Base-by-base conservation (phyloP, 768 basidiomycete species). In the Serendipita sp. region DNA sequence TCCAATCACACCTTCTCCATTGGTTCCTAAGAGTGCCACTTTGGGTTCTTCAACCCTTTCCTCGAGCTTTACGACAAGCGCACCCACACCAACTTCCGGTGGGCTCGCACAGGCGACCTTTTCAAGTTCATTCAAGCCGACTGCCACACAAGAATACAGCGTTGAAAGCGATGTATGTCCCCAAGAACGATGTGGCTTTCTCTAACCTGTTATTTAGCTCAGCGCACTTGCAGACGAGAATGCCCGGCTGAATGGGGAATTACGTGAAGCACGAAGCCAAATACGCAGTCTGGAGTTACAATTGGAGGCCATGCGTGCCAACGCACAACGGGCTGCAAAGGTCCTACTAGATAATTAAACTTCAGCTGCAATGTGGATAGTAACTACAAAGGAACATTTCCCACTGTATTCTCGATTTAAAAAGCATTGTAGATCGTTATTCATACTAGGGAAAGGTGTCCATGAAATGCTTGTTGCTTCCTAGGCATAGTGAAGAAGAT, bases 201-300 rank as follows among this genome's bases (percentile, higher is more conserved):
- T 60, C 18, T 35, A 34, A 30, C 10, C 8, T 30, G 28, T n/a
- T 60, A 60, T 58, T 63, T 38, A 60, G 56, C 28, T 60, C 30
- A n/a, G 67, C 0, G 72, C 66, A 28, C 72, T 82, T 13, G 71
- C 74, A 66, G 75, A 77, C 30, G 88, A 92, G 71, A 90, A 89
- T 68, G 77, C 77, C 0, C 78, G 77, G 2, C 78, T 93, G 64
- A 79, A 73, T 11, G 72, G 73, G 1, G 88, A 91, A 69, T 79
- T 94, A 51, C 81, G 89, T 34, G 90, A 91, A 30, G 86, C 89
- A 38, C 79, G 86, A 45, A 84, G 85, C 74, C 83, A 87, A 76
- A 92, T 94, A 63, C 78, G 92, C 65, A 86, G 86, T 69, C 74
- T 94, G 60, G 91, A 93, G 75, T 72, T 92, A 66, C 87, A 90